These are phyloP conservation scores for Trichoderma koningii DNA, from an alignment of 2,329 filamentous ascomycete genomes.

Conservation along the genomic window DNA sequence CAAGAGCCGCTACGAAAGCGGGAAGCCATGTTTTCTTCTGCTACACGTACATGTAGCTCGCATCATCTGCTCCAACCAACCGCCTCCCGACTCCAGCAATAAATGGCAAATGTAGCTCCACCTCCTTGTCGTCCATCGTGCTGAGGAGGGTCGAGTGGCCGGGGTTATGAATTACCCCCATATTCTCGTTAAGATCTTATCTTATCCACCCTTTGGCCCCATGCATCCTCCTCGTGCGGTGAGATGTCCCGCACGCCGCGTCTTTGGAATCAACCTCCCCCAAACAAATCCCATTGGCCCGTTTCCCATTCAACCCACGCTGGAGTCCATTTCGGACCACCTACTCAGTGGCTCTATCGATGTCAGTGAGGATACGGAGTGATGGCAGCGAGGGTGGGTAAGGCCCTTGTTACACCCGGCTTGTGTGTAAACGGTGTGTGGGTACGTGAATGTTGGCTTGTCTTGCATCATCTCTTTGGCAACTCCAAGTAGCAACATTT, in stretches of 20 bases:
- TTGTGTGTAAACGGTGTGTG: not conserved
- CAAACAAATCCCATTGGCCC: not conserved
- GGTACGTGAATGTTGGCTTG: not conserved
- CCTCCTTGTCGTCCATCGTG: not conserved
- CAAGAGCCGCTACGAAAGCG: constrained; percentile 10
- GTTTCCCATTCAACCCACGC: not conserved
- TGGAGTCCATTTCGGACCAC: not conserved
- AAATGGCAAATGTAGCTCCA: not conserved
- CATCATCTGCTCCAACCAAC: not conserved
- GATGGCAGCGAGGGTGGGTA: no score
- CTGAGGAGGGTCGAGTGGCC: not conserved
- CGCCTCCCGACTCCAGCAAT: no score
- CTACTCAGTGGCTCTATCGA: no score
- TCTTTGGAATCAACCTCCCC: constrained; percentile 16
- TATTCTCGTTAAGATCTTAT: not conserved
- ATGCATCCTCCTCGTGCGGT: not conserved
- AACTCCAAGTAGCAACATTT: no score
- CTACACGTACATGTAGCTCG: not conserved
- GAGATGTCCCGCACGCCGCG: not conserved
- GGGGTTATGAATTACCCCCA: not conserved
- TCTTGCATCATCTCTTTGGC: no score
- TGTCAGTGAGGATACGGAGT: no score
- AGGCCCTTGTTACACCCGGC: no score
- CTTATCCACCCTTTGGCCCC: no score
- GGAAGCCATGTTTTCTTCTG: constrained; percentile 7